Conservation (phyloP, 176 grass and related monocot species). For the Ensete glaucum region DNA sequence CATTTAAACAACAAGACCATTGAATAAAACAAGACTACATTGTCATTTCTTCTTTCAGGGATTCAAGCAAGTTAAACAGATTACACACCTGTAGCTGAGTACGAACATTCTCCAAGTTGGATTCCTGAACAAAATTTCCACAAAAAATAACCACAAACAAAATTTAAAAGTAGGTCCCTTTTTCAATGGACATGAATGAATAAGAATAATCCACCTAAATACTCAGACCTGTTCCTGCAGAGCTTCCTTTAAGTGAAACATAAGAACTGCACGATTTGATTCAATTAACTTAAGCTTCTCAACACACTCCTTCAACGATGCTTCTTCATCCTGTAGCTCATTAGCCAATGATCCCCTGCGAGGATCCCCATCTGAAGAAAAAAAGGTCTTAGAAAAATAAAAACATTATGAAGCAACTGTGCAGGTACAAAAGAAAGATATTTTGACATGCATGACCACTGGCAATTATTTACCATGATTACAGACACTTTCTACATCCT, state of each 20-base stretch:
- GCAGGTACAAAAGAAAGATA: background rate
- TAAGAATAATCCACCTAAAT: slow-evolving; percentile 3
- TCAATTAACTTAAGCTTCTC: slow-evolving; percentile 73
- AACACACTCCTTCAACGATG: slow-evolving; percentile 52
- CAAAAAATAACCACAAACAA: background rate
- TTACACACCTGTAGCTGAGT: slow-evolving; percentile 62
- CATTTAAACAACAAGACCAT: background rate
- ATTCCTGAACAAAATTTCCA: slow-evolving; percentile 58
- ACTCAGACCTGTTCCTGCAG: slow-evolving; percentile 75
- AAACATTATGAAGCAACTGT: background rate
- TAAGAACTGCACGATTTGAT: slow-evolving; percentile 51
- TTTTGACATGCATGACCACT: background rate
- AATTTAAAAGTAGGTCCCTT: background rate
- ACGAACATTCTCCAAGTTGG: slow-evolving; percentile 72
- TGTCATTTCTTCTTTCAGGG: background rate
- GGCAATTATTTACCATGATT: slow-evolving; percentile 42
- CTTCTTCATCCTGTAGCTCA: slow-evolving; percentile 64
- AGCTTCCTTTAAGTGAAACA: slow-evolving; percentile 75
- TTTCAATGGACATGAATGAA: slow-evolving; percentile 17
- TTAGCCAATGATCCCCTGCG: slow-evolving; percentile 44
- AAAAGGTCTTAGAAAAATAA: slow-evolving; percentile 29
- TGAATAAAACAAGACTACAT: background rate
- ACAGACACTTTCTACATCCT: slow-evolving; percentile 57
- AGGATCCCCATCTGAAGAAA: slow-evolving; percentile 57
- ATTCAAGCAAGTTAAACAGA: background rate